Percentiles rank a stretch among this genome's conserved stretches.
Conservation (phyloP, 73 alveolate species). For the Paramecium bursaria region DNA sequence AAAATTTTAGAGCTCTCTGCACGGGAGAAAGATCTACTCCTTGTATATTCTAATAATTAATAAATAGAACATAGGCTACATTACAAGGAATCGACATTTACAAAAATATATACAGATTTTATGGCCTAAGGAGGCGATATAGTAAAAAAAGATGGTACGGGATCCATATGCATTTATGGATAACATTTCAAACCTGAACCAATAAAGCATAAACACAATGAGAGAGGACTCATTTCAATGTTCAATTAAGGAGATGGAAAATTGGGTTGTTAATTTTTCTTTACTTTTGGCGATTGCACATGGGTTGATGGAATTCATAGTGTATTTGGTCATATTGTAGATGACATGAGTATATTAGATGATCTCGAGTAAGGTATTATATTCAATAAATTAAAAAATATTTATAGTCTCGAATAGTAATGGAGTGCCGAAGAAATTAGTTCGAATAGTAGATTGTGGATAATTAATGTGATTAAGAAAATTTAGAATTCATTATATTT, state of each 20-base stretch:
- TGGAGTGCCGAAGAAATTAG: conserved; percentile 56
- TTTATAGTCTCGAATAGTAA: conserved; percentile 29
- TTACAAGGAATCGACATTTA: conserved; percentile 79
- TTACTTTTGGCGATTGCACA: conserved; percentile 58
- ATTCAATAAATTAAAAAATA: not conserved
- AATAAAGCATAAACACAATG: conserved; percentile 23
- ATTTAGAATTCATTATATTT: conserved; percentile 40
- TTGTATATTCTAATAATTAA: not conserved
- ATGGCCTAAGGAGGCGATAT: conserved; percentile 83
- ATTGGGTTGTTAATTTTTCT: conserved; percentile 49
- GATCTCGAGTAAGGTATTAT: conserved; percentile 29
- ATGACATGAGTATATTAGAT: conserved; percentile 34
- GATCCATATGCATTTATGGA: conserved; percentile 34
- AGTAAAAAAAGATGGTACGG: conserved; percentile 57
- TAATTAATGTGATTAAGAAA: conserved; percentile 8
- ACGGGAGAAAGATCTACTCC: conserved; percentile 85
- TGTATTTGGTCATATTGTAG: conserved; percentile 44
- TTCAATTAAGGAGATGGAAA: conserved; percentile 28
- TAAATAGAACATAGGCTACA: conserved; percentile 76
- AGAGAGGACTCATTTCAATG: conserved; percentile 51
- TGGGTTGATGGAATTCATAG: conserved; percentile 59
- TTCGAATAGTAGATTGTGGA: conserved; percentile 44
- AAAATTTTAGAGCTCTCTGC: conserved; percentile 92
- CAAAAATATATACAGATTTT: conserved; percentile 81
- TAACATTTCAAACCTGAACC: conserved; percentile 52